These are phyloP conservation scores for Verticillium dahliae DNA, from an alignment of 2,329 filamentous ascomycete species.

Conservation along the genomic window DNA sequence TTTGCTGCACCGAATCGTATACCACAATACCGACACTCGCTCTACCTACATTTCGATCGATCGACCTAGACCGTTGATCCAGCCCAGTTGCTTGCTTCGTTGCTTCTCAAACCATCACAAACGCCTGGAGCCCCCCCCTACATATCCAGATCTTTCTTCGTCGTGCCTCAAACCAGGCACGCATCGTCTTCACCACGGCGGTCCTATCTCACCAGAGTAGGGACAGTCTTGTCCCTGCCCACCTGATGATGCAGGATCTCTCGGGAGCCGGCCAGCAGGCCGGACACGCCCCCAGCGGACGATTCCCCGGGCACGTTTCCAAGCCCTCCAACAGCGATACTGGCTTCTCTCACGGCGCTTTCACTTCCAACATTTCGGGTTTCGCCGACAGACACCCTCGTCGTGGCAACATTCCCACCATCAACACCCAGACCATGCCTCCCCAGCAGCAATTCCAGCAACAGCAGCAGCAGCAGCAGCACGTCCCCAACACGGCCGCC, in stretches of 20 bases:
- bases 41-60: not conserved
- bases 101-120: conserved; percentile 4
- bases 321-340: conserved; percentile 81
- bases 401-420: conserved; percentile 78
- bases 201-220: conserved; percentile 68
- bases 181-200: conserved; percentile 69
- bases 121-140: conserved; percentile 1
- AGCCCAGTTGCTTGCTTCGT: conserved; percentile 4
- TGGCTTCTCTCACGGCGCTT: conserved; percentile 88
- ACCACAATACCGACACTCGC: conserved; percentile 1
- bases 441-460: conserved; percentile 21
- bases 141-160: conserved; percentile 11
- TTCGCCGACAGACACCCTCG: conserved; percentile 85
- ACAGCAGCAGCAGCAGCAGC: conserved; percentile 8
- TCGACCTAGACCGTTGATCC: not conserved
- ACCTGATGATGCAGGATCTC: conserved; percentile 89
- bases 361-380: conserved; percentile 76
- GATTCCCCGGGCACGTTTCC: conserved; percentile 64
- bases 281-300: conserved; percentile 48
- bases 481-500: conserved; percentile 45
- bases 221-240: conserved; percentile 83
- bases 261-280: conserved; percentile 53
- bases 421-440: conserved; percentile 61
- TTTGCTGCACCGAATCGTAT: not conserved
- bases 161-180: conserved; percentile 47